A percentile compares a stretch with the other conserved stretches of the same genome.
Conservation (phyloP, 177 flowering plant species). For the Telopea speciosissima region DNA sequence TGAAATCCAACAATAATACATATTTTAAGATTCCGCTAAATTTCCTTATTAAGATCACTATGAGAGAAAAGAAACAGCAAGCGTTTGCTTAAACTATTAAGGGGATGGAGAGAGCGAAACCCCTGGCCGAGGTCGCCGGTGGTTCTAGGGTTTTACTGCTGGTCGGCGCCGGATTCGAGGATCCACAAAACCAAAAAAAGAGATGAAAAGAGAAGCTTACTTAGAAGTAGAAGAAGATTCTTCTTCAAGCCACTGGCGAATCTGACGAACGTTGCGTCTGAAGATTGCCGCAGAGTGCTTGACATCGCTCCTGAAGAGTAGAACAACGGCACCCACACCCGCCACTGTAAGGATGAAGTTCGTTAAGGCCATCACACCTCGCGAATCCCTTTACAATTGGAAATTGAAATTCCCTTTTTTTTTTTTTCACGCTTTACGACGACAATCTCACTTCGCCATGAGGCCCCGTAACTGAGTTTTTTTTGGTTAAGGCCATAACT, state of each 20-base stretch:
- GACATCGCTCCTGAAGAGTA: constrained; percentile 74
- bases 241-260: constrained; percentile 80
- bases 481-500: no score
- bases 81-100: no score
- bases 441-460: no score
- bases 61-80: neutral
- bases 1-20: no score
- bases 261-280: constrained; percentile 70
- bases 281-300: constrained; percentile 74
- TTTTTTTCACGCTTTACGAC: no score
- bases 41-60: neutral
- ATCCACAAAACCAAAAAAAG: neutral
- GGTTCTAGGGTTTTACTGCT: neutral
- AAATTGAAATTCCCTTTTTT: no score
- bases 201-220: constrained; percentile 26
- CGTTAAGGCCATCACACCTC: constrained; percentile 58
- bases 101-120: no score
- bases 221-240: constrained; percentile 62
- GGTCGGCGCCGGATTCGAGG: neutral
- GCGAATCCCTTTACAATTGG: no score
- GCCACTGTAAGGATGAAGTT: constrained; percentile 86
- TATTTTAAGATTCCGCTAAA: no score
- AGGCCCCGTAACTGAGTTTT: no score
- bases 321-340: constrained; percentile 71
- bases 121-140: no score